Evolutionary conservation across 2,329 filamentous ascomycete species (phyloP), one percentile per base, ranked within the genome.

Genomic region (Nothopassalora personata): DNA sequence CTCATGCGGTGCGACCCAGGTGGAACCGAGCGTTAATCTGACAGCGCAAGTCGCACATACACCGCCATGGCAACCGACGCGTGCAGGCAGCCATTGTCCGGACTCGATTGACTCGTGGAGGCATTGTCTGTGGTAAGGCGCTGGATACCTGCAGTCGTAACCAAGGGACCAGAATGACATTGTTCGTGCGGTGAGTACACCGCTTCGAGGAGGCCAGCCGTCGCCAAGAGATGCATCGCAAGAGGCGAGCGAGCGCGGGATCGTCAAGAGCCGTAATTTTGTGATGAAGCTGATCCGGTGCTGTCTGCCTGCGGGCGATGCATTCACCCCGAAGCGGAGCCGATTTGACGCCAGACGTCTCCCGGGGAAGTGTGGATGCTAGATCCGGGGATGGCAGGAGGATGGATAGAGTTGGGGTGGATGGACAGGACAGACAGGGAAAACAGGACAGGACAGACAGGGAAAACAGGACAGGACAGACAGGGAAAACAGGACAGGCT

Each of bases 401-500:
- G n/a, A 54, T 54, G 52, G 33, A 48, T 50, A 56, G 54, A 19
- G 18, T 56, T 53, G 57, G 36, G 30, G 34, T 47, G 27, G 56
- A 53, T 47, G 28, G 54, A 53, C n/a, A 19, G 36, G 57, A 51
- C 47, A 45, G 54, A 57, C 60, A 57, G 64, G 52, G 54, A 56
- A 58, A 49, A 60, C 54, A 43, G 69, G 55, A 34, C 27, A 56
- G 66, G 68, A n/a, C n/a, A n/a, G n/a, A n/a, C n/a, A n/a, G n/a
- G n/a, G n/a, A n/a, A n/a, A n/a, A n/a, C n/a, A n/a, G 28, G 54
- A 53, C n/a, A 19, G 36, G 57, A 51, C 47, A 45, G 54, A 57
- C 60, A 57, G 64, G 52, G 54, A 56, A 58, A 49, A 60, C 54
- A 43, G 69, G 55, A 34, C 27, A 56, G 66, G 68, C 88, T 80